Percentiles rank a stretch among this genome's conserved stretches.
These are phyloP conservation scores for Miscanthus lutarioriparius DNA, from an alignment of 176 grass and related monocot species.

Conservation along the genomic window DNA sequence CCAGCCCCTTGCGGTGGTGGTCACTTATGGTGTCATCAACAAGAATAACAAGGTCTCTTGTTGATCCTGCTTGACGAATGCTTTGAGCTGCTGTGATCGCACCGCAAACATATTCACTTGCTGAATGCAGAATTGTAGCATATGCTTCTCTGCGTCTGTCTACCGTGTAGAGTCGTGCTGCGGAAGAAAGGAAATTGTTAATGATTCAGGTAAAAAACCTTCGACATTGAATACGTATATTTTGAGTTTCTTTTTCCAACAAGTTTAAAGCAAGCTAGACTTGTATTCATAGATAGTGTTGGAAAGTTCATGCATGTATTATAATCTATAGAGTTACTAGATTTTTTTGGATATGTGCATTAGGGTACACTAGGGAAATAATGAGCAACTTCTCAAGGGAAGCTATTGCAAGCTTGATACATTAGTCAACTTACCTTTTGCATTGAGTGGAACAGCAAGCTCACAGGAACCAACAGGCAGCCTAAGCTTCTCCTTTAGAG, in stretches of 20 bases:
- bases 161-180: constrained; percentile 74
- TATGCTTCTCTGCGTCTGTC: constrained; percentile 72
- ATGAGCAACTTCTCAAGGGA: neutral
- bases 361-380: neutral
- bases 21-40: constrained; percentile 73
- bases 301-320: neutral
- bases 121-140: constrained; percentile 91
- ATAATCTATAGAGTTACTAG: neutral
- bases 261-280: neutral
- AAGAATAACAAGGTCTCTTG: constrained; percentile 87
- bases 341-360: neutral
- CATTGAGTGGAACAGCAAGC: constrained; percentile 80
- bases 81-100: constrained; percentile 91
- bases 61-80: constrained; percentile 86
- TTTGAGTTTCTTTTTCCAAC: neutral
- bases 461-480: constrained; percentile 87
- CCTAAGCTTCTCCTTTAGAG: constrained; percentile 71
- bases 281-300: neutral
- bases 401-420: neutral
- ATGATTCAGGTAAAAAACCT: neutral
- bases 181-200: constrained; percentile 16
- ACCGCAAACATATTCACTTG: constrained; percentile 81
- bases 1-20: constrained; percentile 63
- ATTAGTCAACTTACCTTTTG: constrained; percentile 56
- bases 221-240: neutral